Conservation (phyloP, 208 protist genomes). For the Acanthamoeba triangularis region DNA sequence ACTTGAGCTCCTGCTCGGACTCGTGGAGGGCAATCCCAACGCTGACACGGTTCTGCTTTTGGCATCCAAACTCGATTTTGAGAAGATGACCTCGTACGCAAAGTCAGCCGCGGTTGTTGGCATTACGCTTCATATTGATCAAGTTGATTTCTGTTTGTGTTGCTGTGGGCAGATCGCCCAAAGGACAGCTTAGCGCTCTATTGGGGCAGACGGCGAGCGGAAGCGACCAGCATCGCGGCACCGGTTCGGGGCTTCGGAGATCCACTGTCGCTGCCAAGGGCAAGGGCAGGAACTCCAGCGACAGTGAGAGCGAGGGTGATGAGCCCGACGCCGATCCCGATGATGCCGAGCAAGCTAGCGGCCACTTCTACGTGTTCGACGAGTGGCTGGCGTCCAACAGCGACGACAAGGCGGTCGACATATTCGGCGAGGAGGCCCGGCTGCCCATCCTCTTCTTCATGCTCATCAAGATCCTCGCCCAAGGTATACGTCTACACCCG, state of each 20-base stretch:
- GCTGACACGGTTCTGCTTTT: conserved; percentile 29
- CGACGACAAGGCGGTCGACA: background rate
- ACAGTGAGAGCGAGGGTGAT: background rate
- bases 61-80: conserved; percentile 63
- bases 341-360: background rate
- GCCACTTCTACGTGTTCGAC: conserved; percentile 57
- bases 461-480: conserved; percentile 49
- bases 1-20: conserved; percentile 63
- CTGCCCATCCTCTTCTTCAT: conserved; percentile 65
- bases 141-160: too few relatives aligned
- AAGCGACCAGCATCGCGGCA: background rate
- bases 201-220: too few relatives aligned
- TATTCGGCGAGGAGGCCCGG: conserved; percentile 46
- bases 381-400: background rate
- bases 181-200: background rate
- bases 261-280: background rate
- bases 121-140: background rate
- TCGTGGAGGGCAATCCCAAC: conserved; percentile 76
- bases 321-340: background rate
- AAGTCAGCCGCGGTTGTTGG: background rate
- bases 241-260: background rate
- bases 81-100: conserved; percentile 44
- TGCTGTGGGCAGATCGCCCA: background rate
- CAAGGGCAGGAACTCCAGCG: background rate
- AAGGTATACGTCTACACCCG: background rate